Evolutionary conservation across 305 asterid genomes (phyloP).

Genomic region (Fraxinus albicans): DNA sequence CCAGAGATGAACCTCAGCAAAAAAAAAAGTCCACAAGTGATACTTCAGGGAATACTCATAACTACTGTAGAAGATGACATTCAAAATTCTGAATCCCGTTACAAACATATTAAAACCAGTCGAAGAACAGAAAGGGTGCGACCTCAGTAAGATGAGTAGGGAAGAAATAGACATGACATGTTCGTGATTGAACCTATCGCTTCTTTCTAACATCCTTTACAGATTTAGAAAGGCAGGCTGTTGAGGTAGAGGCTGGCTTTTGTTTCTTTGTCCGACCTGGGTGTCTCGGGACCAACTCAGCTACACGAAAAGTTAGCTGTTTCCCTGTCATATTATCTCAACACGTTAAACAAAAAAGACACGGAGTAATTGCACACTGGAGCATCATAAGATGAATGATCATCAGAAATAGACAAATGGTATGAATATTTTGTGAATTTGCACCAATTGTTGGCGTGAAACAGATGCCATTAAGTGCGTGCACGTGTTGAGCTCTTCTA

Average conservation of each 20-base stretch:
- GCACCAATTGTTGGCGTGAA: not conserved
- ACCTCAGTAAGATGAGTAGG: not conserved
- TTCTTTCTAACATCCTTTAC: conserved; percentile 86
- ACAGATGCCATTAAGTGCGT: not conserved
- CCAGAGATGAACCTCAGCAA: not conserved
- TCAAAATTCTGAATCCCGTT: too few species aligned
- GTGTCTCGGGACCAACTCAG: conserved; percentile 81
- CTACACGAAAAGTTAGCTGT: conserved; percentile 69
- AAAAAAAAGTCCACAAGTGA: too few species aligned
- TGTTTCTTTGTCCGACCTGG: conserved; percentile 81
- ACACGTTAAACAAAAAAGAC: not conserved
- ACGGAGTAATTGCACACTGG: not conserved
- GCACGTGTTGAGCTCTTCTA: not conserved
- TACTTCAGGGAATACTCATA: too few species aligned
- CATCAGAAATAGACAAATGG: not conserved
- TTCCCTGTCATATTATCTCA: conserved; percentile 47
- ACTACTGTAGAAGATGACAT: too few species aligned
- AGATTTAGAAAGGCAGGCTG: conserved; percentile 54
- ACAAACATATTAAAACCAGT: not conserved
- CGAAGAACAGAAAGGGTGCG: not conserved
- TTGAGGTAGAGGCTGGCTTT: conserved; percentile 53
- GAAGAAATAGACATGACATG: not conserved
- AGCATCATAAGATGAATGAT: not conserved
- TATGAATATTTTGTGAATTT: not conserved
- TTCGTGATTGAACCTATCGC: conserved; percentile 36